Percentiles rank a stretch among this genome's conserved stretches.
These are phyloP conservation scores for Hypoxylon sp. DNA, from an alignment of 2,329 filamentous ascomycete genomes.

Conservation along the genomic window DNA sequence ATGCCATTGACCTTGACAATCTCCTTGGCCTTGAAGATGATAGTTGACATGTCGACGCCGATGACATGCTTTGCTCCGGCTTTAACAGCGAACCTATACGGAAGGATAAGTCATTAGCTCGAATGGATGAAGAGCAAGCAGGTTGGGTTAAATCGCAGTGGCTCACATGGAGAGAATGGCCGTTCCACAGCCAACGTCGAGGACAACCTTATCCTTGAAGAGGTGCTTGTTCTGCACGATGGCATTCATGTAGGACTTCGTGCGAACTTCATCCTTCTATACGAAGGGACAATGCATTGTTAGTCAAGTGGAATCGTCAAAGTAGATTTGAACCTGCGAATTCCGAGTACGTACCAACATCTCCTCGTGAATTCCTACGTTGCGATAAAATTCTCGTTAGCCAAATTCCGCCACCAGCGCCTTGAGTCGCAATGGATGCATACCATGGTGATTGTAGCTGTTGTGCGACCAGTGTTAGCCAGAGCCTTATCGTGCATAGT, in stretches of 20 bases:
- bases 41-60: constrained; percentile 99
- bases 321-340: constrained; percentile 34
- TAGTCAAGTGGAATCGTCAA: constrained; percentile 42
- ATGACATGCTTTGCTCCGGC: constrained; percentile 99
- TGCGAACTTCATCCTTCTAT: constrained; percentile 98
- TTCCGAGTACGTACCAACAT: constrained; percentile 82
- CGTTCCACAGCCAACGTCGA: constrained; percentile 97
- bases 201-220: constrained; percentile 86
- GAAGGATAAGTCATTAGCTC: constrained; percentile 28
- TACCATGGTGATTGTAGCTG: constrained; percentile 99
- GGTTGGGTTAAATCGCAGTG: constrained; percentile 27
- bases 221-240: constrained; percentile 97
- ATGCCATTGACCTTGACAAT: constrained; percentile 95
- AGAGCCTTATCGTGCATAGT: constrained; percentile 50
- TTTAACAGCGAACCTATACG: constrained; percentile 89
- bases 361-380: constrained; percentile 91
- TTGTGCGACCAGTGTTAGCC: constrained; percentile 39
- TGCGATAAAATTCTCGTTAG: constrained; percentile 42
- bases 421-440: constrained; percentile 49
- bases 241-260: constrained; percentile 94
- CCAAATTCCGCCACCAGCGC: constrained; percentile 27
- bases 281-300: constrained; percentile 40
- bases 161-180: constrained; percentile 97
- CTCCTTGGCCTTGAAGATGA: constrained; percentile 97
- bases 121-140: background rate